Percentiles rank a stretch among this genome's conserved stretches.
These are phyloP conservation scores for Colletotrichum salicis DNA, from an alignment of 2,329 filamentous ascomycete species.

Conservation along the genomic window DNA sequence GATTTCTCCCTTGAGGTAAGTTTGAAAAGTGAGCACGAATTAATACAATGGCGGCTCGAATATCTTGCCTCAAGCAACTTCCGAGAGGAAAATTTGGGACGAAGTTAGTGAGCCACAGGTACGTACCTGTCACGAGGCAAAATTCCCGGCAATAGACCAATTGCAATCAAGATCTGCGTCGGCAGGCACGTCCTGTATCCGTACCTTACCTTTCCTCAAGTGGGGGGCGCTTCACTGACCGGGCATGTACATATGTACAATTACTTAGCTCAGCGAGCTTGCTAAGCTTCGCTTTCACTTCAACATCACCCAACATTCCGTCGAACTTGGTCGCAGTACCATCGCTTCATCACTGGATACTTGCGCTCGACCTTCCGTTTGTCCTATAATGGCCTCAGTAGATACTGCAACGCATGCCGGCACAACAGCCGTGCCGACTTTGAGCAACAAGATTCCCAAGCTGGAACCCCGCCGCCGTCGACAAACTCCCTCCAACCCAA, in stretches of 20 bases:
- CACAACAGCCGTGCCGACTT: not conserved
- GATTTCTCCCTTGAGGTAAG: not conserved
- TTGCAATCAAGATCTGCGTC: not conserved
- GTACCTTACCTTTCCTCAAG: not conserved
- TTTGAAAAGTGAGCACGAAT: not conserved
- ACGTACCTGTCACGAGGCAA: conserved; percentile 20
- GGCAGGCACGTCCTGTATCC: not conserved
- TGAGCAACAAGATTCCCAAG: conserved; percentile 64
- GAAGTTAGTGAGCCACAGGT: conserved; percentile 5
- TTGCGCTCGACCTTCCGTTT: not conserved
- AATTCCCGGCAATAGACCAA: not conserved
- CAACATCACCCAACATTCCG: not conserved
- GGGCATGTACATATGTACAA: not conserved
- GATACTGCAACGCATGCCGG: not conserved
- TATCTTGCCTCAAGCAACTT: not conserved
- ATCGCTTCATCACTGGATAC: not conserved
- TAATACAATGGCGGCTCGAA: not conserved
- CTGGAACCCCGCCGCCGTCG: conserved; percentile 72
- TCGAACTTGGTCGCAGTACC: not conserved
- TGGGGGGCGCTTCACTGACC: not conserved
- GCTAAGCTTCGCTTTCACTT: not conserved
- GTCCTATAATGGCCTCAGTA: conserved; percentile 19
- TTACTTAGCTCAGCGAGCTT: not conserved
- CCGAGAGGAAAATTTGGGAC: not conserved
- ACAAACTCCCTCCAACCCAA: conserved; percentile 60